These are phyloP conservation scores for Lachancea dasiensis DNA, from an alignment of 805 yeast species.

Conservation along the genomic window DNA sequence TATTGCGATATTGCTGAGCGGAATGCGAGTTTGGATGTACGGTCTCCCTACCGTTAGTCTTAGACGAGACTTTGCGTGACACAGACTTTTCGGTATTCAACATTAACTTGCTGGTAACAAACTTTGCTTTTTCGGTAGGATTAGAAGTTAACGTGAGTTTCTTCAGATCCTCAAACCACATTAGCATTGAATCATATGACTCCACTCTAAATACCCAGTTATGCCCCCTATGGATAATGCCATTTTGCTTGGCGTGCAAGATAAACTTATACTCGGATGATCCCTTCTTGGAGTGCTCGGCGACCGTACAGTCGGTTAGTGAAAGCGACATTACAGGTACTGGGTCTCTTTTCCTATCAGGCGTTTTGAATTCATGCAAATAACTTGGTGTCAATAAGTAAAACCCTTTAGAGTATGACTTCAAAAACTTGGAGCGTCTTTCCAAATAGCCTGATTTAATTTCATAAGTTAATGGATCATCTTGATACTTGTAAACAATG, in stretches of 20 bases:
- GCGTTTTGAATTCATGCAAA: slow-evolving; percentile 82
- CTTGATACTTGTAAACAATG: slow-evolving; percentile 59
- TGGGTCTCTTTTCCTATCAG: slow-evolving; percentile 76
- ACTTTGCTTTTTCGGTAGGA: slow-evolving; percentile 52
- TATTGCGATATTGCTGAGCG: background rate
- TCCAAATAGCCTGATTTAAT: slow-evolving; percentile 78
- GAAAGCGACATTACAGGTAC: slow-evolving; percentile 78
- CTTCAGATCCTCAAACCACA: slow-evolving; percentile 79
- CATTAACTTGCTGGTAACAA: slow-evolving; percentile 30
- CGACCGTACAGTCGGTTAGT: slow-evolving; percentile 70
- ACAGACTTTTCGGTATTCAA: slow-evolving; percentile 13
- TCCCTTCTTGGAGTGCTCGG: slow-evolving; percentile 76
- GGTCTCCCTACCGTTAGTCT: slow-evolving; percentile 5
- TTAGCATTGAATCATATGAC: slow-evolving; percentile 68
- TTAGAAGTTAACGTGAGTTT: slow-evolving; percentile 55
- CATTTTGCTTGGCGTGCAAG: slow-evolving; percentile 66
- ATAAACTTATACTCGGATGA: slow-evolving; percentile 72
- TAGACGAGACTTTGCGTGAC: slow-evolving; percentile 1
- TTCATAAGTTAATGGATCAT: slow-evolving; percentile 60
- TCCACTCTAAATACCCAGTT: slow-evolving; percentile 96
- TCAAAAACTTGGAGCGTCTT: slow-evolving; percentile 83
- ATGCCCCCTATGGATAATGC: slow-evolving; percentile 73
- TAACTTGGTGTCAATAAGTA: slow-evolving; percentile 85
- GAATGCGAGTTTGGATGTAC: too few relatives aligned
- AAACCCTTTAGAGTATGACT: slow-evolving; percentile 86